Base-by-base conservation (phyloP, 345 rosid species). In the Kernera saxatilis region DNA sequence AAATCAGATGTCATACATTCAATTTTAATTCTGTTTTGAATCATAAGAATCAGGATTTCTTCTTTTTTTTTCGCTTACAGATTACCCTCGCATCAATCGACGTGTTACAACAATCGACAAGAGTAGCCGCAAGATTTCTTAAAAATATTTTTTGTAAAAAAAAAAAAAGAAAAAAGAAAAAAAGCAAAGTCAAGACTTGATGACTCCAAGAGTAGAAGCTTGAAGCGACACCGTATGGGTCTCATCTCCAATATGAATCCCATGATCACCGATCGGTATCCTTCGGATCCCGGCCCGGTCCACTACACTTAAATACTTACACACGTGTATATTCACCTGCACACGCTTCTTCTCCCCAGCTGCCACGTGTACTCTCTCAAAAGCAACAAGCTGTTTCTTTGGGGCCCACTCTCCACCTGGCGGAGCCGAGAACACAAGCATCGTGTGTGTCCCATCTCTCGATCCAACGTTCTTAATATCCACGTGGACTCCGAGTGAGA, bases 251-350 rank as follows among this genome's bases (percentile, higher is more conserved):
- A 93, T 86, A 30, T 84, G 89, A 68, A 93, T 83, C 50, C 67
- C 65, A 59, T 93, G 96, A 39, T 78, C 88, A 3, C 98, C 98
- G 71, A 88, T 71, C 25, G 96, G 96, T 69, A 93, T 84, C 77
- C 96, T 88, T 81, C 96, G 84, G 76, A 80, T 79, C 23, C 98
- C 98, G 21, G 83, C 80, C 10, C 74, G 57, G 75, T 93, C 98
- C 54, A 90, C 96, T 13, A 90, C 93, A 65, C 98, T 93, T 32
- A 93, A 30, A 48, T 52, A 78, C 88, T 90, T 88, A 84, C 98
- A 93, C 48, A 90, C 96, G 50, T 93, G 93, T 41, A 93, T 86
- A 36, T 83, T 80, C 30, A 93, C 75, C 15, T 71, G 73, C 26
- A 88, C 88, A 51, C 87, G 76, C 49, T 73, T 78, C 27, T 35